Base-by-base conservation (phyloP, 23 red algal species). In the Pyropia yezoensis region DNA sequence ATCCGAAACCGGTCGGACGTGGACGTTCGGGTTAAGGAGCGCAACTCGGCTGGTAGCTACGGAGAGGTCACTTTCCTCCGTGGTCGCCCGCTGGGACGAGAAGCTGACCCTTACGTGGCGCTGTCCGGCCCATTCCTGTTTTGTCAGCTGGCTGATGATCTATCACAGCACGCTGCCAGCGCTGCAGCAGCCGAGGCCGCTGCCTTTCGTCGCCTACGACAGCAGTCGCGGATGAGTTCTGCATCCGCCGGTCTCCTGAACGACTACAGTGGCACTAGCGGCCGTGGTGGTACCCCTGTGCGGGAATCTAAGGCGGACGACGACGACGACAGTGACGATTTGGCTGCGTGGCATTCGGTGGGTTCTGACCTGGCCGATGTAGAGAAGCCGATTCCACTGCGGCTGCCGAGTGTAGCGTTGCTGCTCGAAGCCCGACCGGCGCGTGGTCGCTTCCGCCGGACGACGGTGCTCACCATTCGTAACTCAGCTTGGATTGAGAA, bases 401-500 rank as follows among this genome's bases (percentile, higher is more conserved):
- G 60, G 34, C 6, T 89, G 14, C 58, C 47, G 5, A 58, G 78
- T 27, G 55, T 63, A 14, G 76, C 76, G 54, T 51, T 82, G 26
- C 27, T 73, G 1, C 34, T 89, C 16, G 85, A 89, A 16, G 57
- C 78, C 19, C 47, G 68, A 3, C 69, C 83, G 52, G 76, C 65
- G 49, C 57, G 32, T 22, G 82, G 71, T 17, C 67, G 59, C 22
- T 80, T 80, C 28, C 49, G 60, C 17, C 56, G 59, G 17, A 87
- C 84, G 49, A 26, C 66, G 13, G 60, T 90, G 28, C 71, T 89
- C 22, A 86, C 63, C 2, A 81, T 96, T 65, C 85, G 85, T 14
- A 83, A 90, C 52, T 25, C 60, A 24, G 52, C 77, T 18, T 80
- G 92, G 60, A 68, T 96, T 22, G 68, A 75, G 58, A 96, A 96